A percentile compares a stretch with the other conserved stretches of the same genome.
These are phyloP conservation scores for Keqinozyma sinolaborantium DNA, from an alignment of 1,139 yeast species.

Conservation along the genomic window DNA sequence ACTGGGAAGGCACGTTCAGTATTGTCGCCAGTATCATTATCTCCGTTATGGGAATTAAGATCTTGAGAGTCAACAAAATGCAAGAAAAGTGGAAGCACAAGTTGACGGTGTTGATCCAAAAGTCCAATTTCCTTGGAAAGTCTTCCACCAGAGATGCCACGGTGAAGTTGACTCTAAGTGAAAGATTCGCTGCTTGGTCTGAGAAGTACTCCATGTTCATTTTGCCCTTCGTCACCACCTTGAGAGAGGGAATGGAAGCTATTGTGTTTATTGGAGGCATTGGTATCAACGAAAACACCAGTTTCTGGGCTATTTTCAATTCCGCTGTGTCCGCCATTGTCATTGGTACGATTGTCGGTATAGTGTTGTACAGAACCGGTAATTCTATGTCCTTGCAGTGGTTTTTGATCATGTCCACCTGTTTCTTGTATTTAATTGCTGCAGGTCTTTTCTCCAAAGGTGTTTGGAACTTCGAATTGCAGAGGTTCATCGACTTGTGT, in stretches of 20 bases:
- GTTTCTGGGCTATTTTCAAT: constrained; percentile 28
- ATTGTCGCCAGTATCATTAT: constrained; percentile 42
- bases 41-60: constrained; percentile 43
- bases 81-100: constrained; percentile 84
- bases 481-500: constrained; percentile 35
- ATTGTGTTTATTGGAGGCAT: constrained; percentile 47
- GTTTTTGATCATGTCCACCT: constrained; percentile 38
- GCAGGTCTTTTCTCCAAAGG: constrained; percentile 47
- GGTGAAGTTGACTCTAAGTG: constrained; percentile 4
- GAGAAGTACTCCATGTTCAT: constrained; percentile 40
- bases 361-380: constrained; percentile 38
- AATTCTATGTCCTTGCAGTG: constrained; percentile 38
- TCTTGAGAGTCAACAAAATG: constrained; percentile 48
- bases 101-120: constrained; percentile 27
- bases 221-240: constrained; percentile 42
- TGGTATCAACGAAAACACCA: constrained; percentile 41
- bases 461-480: constrained; percentile 44
- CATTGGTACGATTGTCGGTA: constrained; percentile 32
- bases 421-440: constrained; percentile 41
- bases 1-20: constrained; percentile 46
- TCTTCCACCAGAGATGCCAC: constrained; percentile 9
- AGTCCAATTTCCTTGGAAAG: constrained; percentile 15
- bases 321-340: constrained; percentile 28
- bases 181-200: constrained; percentile 15
- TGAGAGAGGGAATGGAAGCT: constrained; percentile 48